Conservation (phyloP, 2,329 filamentous ascomycete genomes). For the Shiraia bambusicola region DNA sequence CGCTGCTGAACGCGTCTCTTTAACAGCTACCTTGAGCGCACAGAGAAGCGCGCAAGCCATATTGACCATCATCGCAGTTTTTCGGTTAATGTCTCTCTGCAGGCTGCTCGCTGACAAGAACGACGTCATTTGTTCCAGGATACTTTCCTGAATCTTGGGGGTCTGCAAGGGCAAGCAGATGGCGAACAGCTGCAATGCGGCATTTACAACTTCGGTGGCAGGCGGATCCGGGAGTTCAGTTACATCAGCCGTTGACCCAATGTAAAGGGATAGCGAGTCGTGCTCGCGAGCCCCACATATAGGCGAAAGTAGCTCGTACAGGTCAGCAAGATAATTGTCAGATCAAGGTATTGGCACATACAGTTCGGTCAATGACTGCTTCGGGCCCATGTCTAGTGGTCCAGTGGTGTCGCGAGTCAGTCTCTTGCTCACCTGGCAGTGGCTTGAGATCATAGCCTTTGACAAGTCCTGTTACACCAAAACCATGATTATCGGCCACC, state of each 20-base stretch:
- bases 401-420: slow-evolving; percentile 51
- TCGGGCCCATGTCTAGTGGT: slow-evolving; percentile 61
- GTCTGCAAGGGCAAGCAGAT: slow-evolving; percentile 87
- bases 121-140: slow-evolving; percentile 88
- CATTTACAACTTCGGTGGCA: slow-evolving; percentile 89
- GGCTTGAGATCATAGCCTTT: slow-evolving; percentile 72
- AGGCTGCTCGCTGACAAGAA: slow-evolving; percentile 79
- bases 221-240: slow-evolving; percentile 70
- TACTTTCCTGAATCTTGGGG: slow-evolving; percentile 91
- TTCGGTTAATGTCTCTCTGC: slow-evolving; percentile 82
- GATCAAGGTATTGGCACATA: slow-evolving; percentile 16
- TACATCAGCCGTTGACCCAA: slow-evolving; percentile 54
- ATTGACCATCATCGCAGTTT: slow-evolving; percentile 88
- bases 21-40: slow-evolving; percentile 79
- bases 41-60: slow-evolving; percentile 78
- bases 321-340: slow-evolving; percentile 10
- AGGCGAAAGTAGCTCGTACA: slow-evolving; percentile 53
- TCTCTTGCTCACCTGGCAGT: slow-evolving; percentile 62
- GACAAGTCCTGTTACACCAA: slow-evolving; percentile 86
- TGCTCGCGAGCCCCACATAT: slow-evolving; percentile 85
- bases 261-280: slow-evolving; percentile 80
- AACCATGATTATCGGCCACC: slow-evolving; percentile 88
- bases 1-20: slow-evolving; percentile 70
- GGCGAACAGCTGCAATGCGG: slow-evolving; percentile 89
- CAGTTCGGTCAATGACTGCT: slow-evolving; percentile 61